Evolutionary conservation across 2,329 filamentous ascomycete genomes (phyloP).

Genomic region (Pyrenochaeta sp.): DNA sequence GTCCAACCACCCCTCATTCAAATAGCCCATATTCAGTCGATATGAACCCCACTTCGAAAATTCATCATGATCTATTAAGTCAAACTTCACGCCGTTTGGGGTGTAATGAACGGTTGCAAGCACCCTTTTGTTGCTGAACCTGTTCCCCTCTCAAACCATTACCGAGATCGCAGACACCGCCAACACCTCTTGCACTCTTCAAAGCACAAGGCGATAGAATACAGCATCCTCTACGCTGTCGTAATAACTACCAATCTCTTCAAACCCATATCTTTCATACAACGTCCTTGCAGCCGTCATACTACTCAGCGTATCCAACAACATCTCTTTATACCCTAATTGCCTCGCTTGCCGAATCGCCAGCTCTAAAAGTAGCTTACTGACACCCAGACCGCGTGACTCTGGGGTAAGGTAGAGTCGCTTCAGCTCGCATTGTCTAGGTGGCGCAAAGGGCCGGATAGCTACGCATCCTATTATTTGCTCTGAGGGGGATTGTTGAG

Average conservation of each 20-base stretch:
- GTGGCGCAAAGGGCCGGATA: slow-evolving; percentile 51
- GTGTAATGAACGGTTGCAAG: too few species aligned
- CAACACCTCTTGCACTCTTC: not conserved
- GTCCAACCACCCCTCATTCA: too few species aligned
- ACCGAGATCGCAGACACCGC: not conserved
- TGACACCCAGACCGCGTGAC: slow-evolving; percentile 60
- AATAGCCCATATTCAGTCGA: too few species aligned
- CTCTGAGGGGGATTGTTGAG: not conserved
- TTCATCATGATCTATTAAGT: too few species aligned
- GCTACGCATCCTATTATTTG: slow-evolving; percentile 60
- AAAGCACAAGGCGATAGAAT: slow-evolving; percentile 57
- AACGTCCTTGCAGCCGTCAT: slow-evolving; percentile 62
- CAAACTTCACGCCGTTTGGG: too few species aligned
- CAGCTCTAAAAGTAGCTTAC: slow-evolving; percentile 56
- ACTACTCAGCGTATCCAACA: slow-evolving; percentile 63
- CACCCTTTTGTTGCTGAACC: too few species aligned
- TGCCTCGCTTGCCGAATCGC: slow-evolving; percentile 56
- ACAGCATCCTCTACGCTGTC: slow-evolving; percentile 62
- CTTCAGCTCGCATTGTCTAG: slow-evolving; percentile 64
- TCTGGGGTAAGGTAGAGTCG: slow-evolving; percentile 62
- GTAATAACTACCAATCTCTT: slow-evolving; percentile 63
- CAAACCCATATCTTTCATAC: slow-evolving; percentile 63
- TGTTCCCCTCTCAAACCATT: not conserved
- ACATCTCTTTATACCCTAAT: slow-evolving; percentile 61
- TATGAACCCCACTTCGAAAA: too few species aligned